A percentile compares a stretch with the other conserved stretches of the same genome.
Conservation (phyloP, 2,329 filamentous ascomycete species). For the Westerdykella sp. region DNA sequence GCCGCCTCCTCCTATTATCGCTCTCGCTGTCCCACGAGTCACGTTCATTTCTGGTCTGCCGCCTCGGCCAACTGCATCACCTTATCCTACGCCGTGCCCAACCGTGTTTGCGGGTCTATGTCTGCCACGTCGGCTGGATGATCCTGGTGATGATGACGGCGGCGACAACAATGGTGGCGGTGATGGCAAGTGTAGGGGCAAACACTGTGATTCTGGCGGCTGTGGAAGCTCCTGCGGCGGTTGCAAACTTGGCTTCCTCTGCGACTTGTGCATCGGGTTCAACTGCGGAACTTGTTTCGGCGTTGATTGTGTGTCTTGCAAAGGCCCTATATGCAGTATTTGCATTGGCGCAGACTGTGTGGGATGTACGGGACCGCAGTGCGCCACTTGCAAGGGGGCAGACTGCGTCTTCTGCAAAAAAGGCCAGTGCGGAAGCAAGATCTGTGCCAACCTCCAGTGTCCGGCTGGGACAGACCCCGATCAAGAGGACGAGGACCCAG, state of each 20-base stretch:
- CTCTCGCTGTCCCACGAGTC: not conserved
- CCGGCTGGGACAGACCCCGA: not conserved
- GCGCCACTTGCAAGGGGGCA: not conserved
- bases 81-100: not conserved
- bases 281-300: not conserved
- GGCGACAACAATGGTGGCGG: no score
- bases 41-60: not conserved
- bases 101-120: not conserved
- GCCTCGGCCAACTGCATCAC: not conserved
- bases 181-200: constrained; percentile 1
- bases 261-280: constrained; percentile 3
- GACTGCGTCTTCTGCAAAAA: constrained; percentile 2
- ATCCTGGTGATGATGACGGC: not conserved
- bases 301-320: constrained; percentile 1
- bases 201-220: constrained; percentile 2
- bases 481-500: not conserved
- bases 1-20: constrained; percentile 1
- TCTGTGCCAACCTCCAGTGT: constrained; percentile 3
- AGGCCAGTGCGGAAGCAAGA: constrained; percentile 1
- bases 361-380: not conserved
- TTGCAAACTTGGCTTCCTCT: constrained; percentile 3
- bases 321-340: constrained; percentile 2
- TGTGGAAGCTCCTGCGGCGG: constrained; percentile 4
- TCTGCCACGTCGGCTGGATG: not conserved
- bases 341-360: constrained; percentile 1